Evolutionary conservation across 768 basidiomycete genomes (phyloP).

Genomic region (Pulveroboletus frians): DNA sequence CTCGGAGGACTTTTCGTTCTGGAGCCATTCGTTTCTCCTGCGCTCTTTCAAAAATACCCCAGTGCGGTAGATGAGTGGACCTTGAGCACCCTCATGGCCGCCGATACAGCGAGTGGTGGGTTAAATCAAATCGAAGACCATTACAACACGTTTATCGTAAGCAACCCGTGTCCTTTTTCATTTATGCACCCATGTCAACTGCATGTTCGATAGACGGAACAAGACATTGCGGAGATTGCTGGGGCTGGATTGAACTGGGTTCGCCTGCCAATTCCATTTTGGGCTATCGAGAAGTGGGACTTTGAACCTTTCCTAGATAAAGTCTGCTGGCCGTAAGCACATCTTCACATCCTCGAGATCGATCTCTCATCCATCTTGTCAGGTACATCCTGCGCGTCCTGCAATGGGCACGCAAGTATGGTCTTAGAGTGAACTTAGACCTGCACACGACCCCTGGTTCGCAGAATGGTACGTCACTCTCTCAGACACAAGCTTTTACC

Average conservation of each 20-base stretch:
- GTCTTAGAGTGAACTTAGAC: conserved; percentile 78
- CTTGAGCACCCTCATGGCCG: conserved; percentile 59
- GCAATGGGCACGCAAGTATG: conserved; percentile 86
- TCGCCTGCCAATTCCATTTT: conserved; percentile 75
- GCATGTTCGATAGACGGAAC: conserved; percentile 57
- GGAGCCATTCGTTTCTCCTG: conserved; percentile 74
- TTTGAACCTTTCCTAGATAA: conserved; percentile 73
- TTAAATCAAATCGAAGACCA: conserved; percentile 67
- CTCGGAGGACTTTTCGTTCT: conserved; percentile 71
- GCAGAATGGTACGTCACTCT: conserved; percentile 52
- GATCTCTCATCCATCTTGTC: conserved; percentile 1
- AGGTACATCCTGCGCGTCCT: conserved; percentile 74
- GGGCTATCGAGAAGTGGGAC: conserved; percentile 74
- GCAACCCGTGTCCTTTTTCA: conserved; percentile 23
- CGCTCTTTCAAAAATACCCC: conserved; percentile 56
- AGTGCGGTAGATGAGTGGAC: conserved; percentile 61
- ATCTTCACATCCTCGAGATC: not conserved
- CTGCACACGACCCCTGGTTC: conserved; percentile 75
- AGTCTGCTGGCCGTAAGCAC: conserved; percentile 66
- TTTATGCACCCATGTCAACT: not conserved
- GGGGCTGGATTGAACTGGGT: conserved; percentile 85
- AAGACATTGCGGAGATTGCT: conserved; percentile 87
- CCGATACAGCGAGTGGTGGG: conserved; percentile 58
- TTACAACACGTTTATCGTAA: conserved; percentile 77
- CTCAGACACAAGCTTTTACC: not conserved